Percentiles rank a stretch among this genome's conserved stretches.
These are phyloP conservation scores for Cercospora berteroae DNA, from an alignment of 2,329 filamentous ascomycete genomes.

Conservation along the genomic window DNA sequence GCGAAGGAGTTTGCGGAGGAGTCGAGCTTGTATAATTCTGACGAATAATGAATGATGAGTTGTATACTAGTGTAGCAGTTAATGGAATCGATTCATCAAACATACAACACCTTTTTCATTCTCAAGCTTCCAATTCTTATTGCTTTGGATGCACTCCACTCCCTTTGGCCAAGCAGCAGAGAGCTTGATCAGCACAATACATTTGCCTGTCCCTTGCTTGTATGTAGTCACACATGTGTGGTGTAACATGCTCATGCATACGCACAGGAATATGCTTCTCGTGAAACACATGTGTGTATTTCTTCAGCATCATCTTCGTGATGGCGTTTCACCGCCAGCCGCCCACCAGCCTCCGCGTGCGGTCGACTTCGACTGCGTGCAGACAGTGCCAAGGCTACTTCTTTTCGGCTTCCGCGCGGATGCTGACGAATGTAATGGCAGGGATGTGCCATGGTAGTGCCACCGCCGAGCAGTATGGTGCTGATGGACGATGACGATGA, in stretches of 20 bases:
- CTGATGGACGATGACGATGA: background rate
- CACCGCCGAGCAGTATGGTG: background rate
- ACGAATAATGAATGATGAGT: constrained; percentile 9
- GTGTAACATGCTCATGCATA: background rate
- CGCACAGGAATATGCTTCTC: background rate
- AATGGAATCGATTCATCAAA: background rate
- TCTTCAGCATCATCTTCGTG: background rate
- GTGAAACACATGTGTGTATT: background rate
- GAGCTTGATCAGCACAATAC: background rate
- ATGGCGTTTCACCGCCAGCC: background rate
- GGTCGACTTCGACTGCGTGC: background rate
- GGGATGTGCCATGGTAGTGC: background rate
- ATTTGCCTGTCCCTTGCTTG: background rate
- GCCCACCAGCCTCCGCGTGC: background rate
- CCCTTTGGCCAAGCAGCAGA: background rate
- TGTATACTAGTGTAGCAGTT: constrained; percentile 19
- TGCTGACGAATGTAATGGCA: background rate
- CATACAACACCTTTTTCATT: background rate
- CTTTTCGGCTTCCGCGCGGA: background rate
- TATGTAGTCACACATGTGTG: background rate
- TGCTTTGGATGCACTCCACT: too few relatives aligned
- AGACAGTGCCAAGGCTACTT: background rate
- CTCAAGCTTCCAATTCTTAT: background rate
- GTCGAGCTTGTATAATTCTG: background rate
- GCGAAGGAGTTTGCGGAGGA: background rate